Conservation (phyloP, 225 moss, liverwort and hornwort genomes). For the Marchantia paleacea region DNA sequence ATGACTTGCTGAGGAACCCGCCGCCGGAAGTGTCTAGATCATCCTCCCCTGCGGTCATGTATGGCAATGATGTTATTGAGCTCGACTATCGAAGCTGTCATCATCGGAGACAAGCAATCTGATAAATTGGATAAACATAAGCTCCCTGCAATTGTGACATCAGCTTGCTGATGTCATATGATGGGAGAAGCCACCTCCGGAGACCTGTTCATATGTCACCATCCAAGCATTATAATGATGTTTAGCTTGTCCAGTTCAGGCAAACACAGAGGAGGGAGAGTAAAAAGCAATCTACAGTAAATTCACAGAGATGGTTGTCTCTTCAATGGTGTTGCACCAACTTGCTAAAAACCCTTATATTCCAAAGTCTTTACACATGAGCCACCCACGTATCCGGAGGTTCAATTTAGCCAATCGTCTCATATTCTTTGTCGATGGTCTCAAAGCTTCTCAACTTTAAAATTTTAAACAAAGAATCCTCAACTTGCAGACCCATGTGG, state of each 20-base stretch:
- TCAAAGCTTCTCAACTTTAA: background rate
- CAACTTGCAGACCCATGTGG: slow-evolving; percentile 8
- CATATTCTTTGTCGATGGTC: background rate
- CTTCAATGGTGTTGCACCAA: background rate
- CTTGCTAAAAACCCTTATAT: background rate
- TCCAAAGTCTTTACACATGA: background rate
- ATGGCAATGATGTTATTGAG: background rate
- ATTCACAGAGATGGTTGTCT: background rate
- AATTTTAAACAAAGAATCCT: background rate
- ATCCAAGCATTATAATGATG: background rate
- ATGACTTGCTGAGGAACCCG: background rate
- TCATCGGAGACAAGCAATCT: background rate
- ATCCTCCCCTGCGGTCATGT: background rate
- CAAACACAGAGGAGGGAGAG: background rate
- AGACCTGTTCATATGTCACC: background rate
- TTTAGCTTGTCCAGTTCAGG: background rate
- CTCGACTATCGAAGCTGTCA: background rate
- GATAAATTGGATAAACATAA: background rate
- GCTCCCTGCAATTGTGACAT: background rate
- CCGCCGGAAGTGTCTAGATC: background rate
- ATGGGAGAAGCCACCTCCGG: background rate
- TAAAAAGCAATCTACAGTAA: background rate
- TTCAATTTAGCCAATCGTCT: background rate
- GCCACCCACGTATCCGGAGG: background rate
- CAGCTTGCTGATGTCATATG: background rate